Evolutionary conservation across 1,284 basidiomycete genomes (phyloP).

Genomic region (Takashimella koratensis): DNA sequence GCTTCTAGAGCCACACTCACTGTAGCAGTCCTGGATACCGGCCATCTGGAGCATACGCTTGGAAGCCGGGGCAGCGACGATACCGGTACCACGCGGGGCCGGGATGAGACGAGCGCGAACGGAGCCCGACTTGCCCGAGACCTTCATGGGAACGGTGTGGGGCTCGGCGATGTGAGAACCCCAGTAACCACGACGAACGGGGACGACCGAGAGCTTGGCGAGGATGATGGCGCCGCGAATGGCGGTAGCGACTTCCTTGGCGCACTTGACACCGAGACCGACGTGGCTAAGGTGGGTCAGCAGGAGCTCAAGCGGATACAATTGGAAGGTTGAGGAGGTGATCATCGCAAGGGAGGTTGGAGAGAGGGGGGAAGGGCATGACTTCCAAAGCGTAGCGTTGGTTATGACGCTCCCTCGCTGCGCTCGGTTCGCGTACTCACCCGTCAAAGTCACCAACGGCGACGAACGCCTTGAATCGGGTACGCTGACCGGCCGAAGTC

Average conservation of each 20-base stretch:
- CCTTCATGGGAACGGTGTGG: constrained; percentile 98
- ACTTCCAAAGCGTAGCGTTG: no score
- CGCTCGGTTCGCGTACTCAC: constrained; percentile 15
- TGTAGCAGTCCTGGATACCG: constrained; percentile 79
- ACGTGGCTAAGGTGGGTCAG: constrained; percentile 64
- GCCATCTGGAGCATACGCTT: constrained; percentile 97
- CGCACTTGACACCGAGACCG: constrained; percentile 99
- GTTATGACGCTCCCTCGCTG: no score
- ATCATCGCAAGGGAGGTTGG: no score
- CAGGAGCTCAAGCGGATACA: no score
- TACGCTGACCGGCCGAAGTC: constrained; percentile 98
- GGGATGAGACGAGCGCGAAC: constrained; percentile 99
- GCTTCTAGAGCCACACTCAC: constrained; percentile 11
- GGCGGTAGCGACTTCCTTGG: constrained; percentile 99
- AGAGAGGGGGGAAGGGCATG: no score
- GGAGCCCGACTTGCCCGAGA: constrained; percentile 96
- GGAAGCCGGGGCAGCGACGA: constrained; percentile 96
- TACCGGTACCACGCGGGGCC: constrained; percentile 97
- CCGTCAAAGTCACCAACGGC: constrained; percentile 98
- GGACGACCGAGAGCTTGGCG: constrained; percentile 96
- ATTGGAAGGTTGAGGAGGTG: no score
- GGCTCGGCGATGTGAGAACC: constrained; percentile 97
- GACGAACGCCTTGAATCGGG: constrained; percentile 99
- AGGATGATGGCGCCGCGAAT: constrained; percentile 99
- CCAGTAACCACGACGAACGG: constrained; percentile 99